phyloP scores from a whole-genome alignment of 192 early-diverging fungal genomes.

The Haplosporangium gracile region DNA sequence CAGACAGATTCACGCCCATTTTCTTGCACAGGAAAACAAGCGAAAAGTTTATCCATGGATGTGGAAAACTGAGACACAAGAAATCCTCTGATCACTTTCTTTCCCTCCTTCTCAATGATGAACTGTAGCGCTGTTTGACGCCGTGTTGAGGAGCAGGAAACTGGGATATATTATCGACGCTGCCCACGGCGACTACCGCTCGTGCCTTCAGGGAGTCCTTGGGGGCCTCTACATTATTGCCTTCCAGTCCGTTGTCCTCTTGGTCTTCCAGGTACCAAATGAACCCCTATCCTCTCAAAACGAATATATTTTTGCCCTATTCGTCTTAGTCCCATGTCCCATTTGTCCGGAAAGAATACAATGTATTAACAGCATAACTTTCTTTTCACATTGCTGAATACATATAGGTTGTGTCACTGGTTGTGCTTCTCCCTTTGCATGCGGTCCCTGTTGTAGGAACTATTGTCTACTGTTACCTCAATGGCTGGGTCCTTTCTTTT shows the following conservation, averaged over 20 bases:
- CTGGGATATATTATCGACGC: conserved; percentile 59
- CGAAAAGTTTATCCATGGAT: not conserved
- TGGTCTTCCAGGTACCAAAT: conserved; percentile 41
- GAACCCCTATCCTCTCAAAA: conserved; percentile 18
- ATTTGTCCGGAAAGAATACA: not conserved
- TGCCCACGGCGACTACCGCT: conserved; percentile 51
- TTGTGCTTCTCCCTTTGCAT: conserved; percentile 72
- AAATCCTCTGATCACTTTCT: not conserved
- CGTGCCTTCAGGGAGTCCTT: conserved; percentile 39
- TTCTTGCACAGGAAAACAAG: not conserved
- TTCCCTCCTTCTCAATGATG: not conserved
- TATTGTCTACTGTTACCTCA: conserved; percentile 66
- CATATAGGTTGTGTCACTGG: conserved; percentile 63
- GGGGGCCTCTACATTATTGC: conserved; percentile 36
- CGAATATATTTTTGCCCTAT: conserved; percentile 19
- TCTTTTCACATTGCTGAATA: not conserved
- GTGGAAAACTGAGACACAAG: not conserved
- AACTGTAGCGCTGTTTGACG: conserved; percentile 66
- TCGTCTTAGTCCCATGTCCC: conserved; percentile 20
- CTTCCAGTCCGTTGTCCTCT: conserved; percentile 49
- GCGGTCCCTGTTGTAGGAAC: conserved; percentile 70
- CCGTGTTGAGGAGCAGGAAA: conserved; percentile 60
- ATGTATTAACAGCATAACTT: not conserved
- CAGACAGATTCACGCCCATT: not conserved
- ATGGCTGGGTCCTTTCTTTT: conserved; percentile 67